Evolutionary conservation across 306 rosid species (phyloP).

Genomic region (Vicia faba): DNA sequence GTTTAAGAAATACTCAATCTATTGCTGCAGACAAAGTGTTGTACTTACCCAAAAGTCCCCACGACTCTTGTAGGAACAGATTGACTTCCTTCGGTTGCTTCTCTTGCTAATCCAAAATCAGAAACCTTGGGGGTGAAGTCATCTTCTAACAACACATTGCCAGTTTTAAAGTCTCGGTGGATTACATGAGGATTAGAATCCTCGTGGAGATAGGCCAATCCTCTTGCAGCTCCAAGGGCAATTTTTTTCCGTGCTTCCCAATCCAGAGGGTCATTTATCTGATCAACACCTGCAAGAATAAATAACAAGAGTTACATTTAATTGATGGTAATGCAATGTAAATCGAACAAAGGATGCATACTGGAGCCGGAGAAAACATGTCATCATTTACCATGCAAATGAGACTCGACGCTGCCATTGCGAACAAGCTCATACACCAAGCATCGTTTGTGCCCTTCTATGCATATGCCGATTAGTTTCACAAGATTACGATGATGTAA

Average conservation of each 20-base stretch:
- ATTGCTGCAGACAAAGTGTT: conserved; percentile 17
- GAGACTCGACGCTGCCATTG: conserved; percentile 98
- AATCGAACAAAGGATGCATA: conserved; percentile 26
- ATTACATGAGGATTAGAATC: conserved; percentile 96
- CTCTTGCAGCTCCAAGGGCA: conserved; percentile 98
- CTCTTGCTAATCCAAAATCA: conserved; percentile 97
- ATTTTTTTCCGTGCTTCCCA: conserved; percentile 94
- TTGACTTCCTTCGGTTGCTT: conserved; percentile 89
- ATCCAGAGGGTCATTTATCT: conserved; percentile 67
- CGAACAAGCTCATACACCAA: conserved; percentile 87
- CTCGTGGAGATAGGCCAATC: conserved; percentile 95
- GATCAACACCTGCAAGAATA: conserved; percentile 70
- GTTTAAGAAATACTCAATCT: conserved; percentile 15
- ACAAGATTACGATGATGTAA: conserved; percentile 98
- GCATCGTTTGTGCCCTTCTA: conserved; percentile 78
- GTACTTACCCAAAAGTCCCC: conserved; percentile 94
- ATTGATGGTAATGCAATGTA: conserved; percentile 18
- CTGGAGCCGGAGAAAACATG: conserved; percentile 30
- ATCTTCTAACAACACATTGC: conserved; percentile 85
- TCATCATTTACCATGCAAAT: conserved; percentile 89
- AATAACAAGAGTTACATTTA: conserved; percentile 27
- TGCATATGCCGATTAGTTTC: conserved; percentile 90
- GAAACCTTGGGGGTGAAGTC: conserved; percentile 96
- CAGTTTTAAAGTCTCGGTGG: conserved; percentile 94
- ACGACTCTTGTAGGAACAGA: conserved; percentile 90